phyloP scores from a whole-genome alignment of 192 early-diverging fungal genomes.

The Coemansia sp. region DNA sequence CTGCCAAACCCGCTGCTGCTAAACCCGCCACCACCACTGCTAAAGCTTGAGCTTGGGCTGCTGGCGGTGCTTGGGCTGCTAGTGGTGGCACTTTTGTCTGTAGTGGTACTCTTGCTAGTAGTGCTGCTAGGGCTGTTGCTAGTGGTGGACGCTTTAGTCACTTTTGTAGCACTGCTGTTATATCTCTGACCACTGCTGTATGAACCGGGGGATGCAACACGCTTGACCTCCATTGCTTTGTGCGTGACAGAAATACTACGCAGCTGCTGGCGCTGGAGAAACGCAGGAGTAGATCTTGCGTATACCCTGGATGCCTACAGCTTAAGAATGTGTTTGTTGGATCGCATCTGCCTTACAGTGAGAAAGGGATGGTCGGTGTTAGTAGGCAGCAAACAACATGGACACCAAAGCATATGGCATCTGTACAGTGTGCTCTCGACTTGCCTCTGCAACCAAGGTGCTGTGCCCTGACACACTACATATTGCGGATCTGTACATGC shows the following conservation, averaged over 20 bases:
- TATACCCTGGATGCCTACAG: neutral
- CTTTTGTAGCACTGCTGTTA: neutral
- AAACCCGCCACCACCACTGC: no score
- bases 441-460: neutral
- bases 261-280: slow-evolving; percentile 2
- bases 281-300: neutral
- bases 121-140: neutral
- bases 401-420: no score
- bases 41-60: neutral
- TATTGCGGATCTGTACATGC: neutral
- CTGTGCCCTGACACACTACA: neutral
- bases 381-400: neutral
- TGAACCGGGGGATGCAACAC: neutral
- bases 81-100: neutral
- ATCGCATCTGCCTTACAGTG: neutral
- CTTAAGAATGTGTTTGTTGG: neutral
- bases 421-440: neutral
- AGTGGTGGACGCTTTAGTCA: neutral
- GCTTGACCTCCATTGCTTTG: neutral
- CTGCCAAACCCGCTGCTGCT: no score
- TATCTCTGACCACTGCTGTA: neutral
- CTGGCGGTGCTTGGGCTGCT: neutral
- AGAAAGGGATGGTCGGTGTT: no score
- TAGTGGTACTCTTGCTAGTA: neutral
- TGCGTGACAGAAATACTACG: neutral